Conservation (phyloP, 805 yeast species). For the Metschnikowia hibisci region DNA sequence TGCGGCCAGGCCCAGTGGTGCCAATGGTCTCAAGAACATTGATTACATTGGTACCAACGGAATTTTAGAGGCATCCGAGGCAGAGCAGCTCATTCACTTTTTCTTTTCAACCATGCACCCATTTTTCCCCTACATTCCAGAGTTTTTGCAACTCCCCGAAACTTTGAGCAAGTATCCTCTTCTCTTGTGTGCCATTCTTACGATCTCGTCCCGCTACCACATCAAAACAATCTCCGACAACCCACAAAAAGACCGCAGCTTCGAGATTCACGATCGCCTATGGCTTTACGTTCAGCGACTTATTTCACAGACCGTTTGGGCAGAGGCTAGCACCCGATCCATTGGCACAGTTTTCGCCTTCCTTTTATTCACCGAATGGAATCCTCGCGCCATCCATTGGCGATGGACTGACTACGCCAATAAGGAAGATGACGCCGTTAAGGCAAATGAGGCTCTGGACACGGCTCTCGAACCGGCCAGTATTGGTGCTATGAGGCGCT, state of each 20-base stretch:
- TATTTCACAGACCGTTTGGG: constrained; percentile 88
- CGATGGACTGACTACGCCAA: constrained; percentile 82
- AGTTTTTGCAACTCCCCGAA: constrained; percentile 61
- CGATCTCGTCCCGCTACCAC: constrained; percentile 78
- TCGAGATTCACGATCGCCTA: constrained; percentile 69
- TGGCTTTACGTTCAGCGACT: constrained; percentile 83
- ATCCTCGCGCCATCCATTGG: constrained; percentile 91
- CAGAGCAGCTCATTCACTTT: constrained; percentile 50
- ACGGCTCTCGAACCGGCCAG: constrained; percentile 50
- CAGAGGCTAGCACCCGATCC: constrained; percentile 83
- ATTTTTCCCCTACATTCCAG: constrained; percentile 82
- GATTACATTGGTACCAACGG: constrained; percentile 60
- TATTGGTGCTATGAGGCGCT: constrained; percentile 76
- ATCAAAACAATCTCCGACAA: constrained; percentile 39
- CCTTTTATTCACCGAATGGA: constrained; percentile 88
- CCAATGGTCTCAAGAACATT: constrained; percentile 49
- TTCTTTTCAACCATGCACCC: constrained; percentile 84
- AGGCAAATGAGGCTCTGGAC: constrained; percentile 8
- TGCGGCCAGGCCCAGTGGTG: constrained; percentile 44
- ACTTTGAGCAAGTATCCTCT: constrained; percentile 76
- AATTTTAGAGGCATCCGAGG: constrained; percentile 60
- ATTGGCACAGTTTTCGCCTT: constrained; percentile 86
- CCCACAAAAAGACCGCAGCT: constrained; percentile 37
- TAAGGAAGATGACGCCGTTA: constrained; percentile 40
- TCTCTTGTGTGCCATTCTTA: constrained; percentile 71